A percentile compares a stretch with the other conserved stretches of the same genome.
phyloP scores from a whole-genome alignment of 306 rosid genomes.

The Amphicarpaea edgeworthii region DNA sequence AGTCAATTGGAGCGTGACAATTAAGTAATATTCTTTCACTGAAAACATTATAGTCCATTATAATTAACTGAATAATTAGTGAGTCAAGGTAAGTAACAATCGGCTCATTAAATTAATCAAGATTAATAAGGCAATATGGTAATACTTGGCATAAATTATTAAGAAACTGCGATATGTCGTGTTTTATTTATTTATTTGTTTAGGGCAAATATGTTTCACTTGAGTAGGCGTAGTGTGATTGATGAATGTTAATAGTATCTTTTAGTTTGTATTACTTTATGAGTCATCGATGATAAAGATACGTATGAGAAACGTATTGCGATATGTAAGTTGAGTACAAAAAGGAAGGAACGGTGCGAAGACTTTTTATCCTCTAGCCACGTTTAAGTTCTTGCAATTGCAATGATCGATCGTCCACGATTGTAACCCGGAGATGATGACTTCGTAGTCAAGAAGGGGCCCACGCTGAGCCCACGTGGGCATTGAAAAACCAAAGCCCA shows the following conservation, averaged over 20 bases:
- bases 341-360: neutral
- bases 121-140: neutral
- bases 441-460: slow-evolving; percentile 14
- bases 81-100: neutral
- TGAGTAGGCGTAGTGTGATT: too few species aligned
- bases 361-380: slow-evolving; percentile 9
- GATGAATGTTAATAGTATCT: too few species aligned
- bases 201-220: neutral
- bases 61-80: neutral
- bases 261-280: neutral
- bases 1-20: neutral
- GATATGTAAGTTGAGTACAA: neutral
- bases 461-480: slow-evolving; percentile 6
- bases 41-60: neutral
- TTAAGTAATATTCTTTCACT: neutral
- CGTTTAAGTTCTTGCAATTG: neutral
- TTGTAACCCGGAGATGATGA: neutral
- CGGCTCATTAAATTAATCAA: neutral
- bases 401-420: slow-evolving; percentile 2
- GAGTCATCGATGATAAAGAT: neutral
- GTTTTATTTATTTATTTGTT: neutral
- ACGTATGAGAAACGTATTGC: slow-evolving; percentile 34
- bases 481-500: neutral
- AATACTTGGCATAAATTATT: neutral
- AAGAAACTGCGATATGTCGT: neutral